Conservation (phyloP, 495 filamentous ascomycete species). For the Penicillium salamii region DNA sequence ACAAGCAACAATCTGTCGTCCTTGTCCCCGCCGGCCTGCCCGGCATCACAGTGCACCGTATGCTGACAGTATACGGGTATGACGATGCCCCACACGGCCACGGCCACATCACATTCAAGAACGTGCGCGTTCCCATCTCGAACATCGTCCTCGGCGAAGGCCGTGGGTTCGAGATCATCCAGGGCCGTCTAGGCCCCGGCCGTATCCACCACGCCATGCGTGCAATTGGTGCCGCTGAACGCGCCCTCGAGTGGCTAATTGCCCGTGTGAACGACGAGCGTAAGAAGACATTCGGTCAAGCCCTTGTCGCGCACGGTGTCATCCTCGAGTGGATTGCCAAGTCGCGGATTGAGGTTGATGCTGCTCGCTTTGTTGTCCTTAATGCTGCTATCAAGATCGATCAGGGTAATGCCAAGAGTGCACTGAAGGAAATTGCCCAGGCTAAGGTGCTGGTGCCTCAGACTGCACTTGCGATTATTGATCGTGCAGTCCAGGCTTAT, state of each 20-base stretch:
- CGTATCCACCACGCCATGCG: slow-evolving; percentile 96
- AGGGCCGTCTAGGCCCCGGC: slow-evolving; percentile 86
- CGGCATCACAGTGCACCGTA: slow-evolving; percentile 79
- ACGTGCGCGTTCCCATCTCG: slow-evolving; percentile 74
- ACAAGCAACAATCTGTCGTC: slow-evolving; percentile 86
- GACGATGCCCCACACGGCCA: slow-evolving; percentile 94
- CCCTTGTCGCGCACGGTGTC: slow-evolving; percentile 77
- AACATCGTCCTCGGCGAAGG: slow-evolving; percentile 87
- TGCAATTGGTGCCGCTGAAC: slow-evolving; percentile 79
- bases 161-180: slow-evolving; percentile 95
- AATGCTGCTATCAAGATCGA: slow-evolving; percentile 92
- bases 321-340: slow-evolving; percentile 92
- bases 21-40: slow-evolving; percentile 72
- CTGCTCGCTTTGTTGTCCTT: slow-evolving; percentile 78
- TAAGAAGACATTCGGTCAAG: slow-evolving; percentile 82
- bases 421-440: slow-evolving; percentile 80
- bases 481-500: slow-evolving; percentile 82
- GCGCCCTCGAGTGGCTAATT: slow-evolving; percentile 84
- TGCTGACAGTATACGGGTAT: slow-evolving; percentile 88
- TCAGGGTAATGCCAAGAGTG: slow-evolving; percentile 71
- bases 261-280: slow-evolving; percentile 83
- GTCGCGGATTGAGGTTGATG: slow-evolving; percentile 86
- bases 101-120: slow-evolving; percentile 80
- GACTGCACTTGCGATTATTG: slow-evolving; percentile 75
- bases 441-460: slow-evolving; percentile 82